Percentiles rank a stretch among this genome's conserved stretches.
phyloP scores from a whole-genome alignment of 768 basidiomycete species.

The Xerocomellus amylosporus region DNA sequence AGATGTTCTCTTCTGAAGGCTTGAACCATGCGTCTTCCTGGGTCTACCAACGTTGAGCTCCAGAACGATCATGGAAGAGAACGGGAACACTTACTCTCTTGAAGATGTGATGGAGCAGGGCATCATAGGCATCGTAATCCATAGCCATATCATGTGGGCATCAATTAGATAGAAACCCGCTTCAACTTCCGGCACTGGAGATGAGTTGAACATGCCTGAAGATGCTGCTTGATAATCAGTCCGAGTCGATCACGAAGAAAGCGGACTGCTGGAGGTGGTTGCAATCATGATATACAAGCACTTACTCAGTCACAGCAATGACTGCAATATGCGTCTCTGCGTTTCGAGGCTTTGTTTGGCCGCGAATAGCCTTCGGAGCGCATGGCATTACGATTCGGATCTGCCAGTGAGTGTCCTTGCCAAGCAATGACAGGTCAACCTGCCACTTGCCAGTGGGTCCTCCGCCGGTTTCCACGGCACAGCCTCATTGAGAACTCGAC shows the following conservation, averaged over 20 bases:
- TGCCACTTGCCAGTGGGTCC: no score
- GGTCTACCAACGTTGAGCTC: slow-evolving; percentile 44
- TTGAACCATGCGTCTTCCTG: slow-evolving; percentile 86
- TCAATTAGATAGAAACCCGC: neutral
- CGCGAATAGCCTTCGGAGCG: neutral
- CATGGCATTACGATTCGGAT: neutral
- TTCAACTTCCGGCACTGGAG: neutral
- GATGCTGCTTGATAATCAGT: neutral
- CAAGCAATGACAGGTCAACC: neutral
- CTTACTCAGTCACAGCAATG: neutral
- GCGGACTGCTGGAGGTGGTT: no score
- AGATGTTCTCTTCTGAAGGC: slow-evolving; percentile 76
- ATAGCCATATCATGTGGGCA: slow-evolving; percentile 9
- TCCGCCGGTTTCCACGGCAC: no score
- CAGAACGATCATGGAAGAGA: neutral
- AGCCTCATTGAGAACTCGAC: neutral
- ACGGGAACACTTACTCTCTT: slow-evolving; percentile 48
- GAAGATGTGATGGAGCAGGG: slow-evolving; percentile 77
- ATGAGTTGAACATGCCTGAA: neutral
- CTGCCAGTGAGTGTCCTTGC: neutral
- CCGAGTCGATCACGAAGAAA: no score
- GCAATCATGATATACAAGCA: no score
- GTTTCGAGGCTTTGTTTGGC: neutral
- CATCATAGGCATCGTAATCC: slow-evolving; percentile 76
- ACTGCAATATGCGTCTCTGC: neutral